Evolutionary conservation across 495 filamentous ascomycete genomes (phyloP), one percentile per base, ranked within the genome.

Genomic region (Talaromyces stipitatus): DNA sequence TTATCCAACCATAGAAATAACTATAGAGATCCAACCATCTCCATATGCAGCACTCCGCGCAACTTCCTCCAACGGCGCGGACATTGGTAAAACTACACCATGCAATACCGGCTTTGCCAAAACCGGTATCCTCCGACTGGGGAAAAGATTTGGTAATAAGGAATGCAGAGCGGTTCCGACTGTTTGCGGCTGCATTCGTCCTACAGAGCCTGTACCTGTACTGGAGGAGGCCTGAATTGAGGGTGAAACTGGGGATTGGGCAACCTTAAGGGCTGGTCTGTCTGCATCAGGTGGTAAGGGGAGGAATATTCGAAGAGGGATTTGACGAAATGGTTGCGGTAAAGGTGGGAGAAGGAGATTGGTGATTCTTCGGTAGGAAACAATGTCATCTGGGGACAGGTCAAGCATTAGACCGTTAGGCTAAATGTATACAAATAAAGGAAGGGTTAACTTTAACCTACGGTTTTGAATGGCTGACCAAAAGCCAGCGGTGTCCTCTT

Each of bases 31-130:
- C 85, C 92, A 98, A 1, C 94, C 94, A 70, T 98, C 94, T 0
- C 88, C 83, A 71, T 97, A 97, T 0, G 90, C 82, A 14, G 87
- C 88, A 54, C 82, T 85, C 38, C 85, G 75, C 67, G 92, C 85
- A 28, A 98, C 72, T 46, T 97, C 92, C 62, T 94, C 89, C 23
- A 97, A 69, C n/a, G 84, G 85, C 1, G 91, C 88, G 55, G 72
- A 71, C 78, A 97, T 86, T 4, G 94, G 91, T 55, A 97, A 80
- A 3, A 86, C 82, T 3, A 85, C 88, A 4, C 94, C 95, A 73
- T 99, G 94, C 61, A 97, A 63, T 24, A 97, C 84, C 11, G 90
- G 86, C 60, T 88, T 89, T n/a, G 95, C 95, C 20, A 96, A 76
- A n/a, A 97, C 84, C 0, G 90, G 84, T 56, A 88, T 91, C 55